Evolutionary conservation across 345 rosid genomes (phyloP).

Genomic region (Psidium friedrichsthalianum): DNA sequence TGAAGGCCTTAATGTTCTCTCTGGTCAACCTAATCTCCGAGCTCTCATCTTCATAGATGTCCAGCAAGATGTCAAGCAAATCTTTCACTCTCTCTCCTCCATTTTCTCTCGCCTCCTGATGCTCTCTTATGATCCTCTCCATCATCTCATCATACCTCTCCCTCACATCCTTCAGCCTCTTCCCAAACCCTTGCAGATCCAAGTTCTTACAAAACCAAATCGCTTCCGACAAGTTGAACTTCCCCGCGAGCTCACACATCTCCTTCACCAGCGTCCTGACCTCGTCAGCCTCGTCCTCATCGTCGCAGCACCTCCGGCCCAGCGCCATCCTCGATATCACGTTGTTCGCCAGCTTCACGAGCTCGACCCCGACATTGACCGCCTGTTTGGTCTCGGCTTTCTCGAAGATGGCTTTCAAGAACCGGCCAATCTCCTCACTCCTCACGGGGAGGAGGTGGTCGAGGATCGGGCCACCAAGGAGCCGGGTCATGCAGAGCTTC

Average conservation of each 20-base stretch:
- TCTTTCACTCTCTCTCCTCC: conserved; percentile 16
- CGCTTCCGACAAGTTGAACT: conserved; percentile 49
- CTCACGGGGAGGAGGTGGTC: conserved; percentile 34
- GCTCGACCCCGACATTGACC: conserved; percentile 33
- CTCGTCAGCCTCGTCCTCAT: conserved; percentile 25
- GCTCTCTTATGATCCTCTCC: conserved; percentile 59
- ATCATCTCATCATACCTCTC: conserved; percentile 48
- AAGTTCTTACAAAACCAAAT: conserved; percentile 58
- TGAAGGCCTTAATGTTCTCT: conserved; percentile 65
- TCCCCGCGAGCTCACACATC: conserved; percentile 37
- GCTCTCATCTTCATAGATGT: conserved; percentile 51
- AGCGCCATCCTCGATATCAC: conserved; percentile 53
- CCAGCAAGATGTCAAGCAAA: conserved; percentile 52
- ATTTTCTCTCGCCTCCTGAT: conserved; percentile 18
- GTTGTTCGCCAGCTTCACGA: conserved; percentile 49
- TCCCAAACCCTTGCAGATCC: conserved; percentile 55
- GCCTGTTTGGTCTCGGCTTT: conserved; percentile 28
- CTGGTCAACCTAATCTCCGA: conserved; percentile 49
- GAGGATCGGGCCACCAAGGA: conserved; percentile 40
- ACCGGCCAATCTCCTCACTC: conserved; percentile 27
- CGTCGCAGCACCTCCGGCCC: conserved; percentile 27
- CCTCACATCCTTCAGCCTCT: conserved; percentile 46
- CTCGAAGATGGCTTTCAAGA: conserved; percentile 19
- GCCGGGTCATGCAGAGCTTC: conserved; percentile 56
- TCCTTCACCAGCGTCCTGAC: conserved; percentile 50